Percentiles rank a stretch among this genome's conserved stretches.
These are phyloP conservation scores for Pleurostoma richardsiae DNA, from an alignment of 2,329 filamentous ascomycete genomes.

Conservation along the genomic window DNA sequence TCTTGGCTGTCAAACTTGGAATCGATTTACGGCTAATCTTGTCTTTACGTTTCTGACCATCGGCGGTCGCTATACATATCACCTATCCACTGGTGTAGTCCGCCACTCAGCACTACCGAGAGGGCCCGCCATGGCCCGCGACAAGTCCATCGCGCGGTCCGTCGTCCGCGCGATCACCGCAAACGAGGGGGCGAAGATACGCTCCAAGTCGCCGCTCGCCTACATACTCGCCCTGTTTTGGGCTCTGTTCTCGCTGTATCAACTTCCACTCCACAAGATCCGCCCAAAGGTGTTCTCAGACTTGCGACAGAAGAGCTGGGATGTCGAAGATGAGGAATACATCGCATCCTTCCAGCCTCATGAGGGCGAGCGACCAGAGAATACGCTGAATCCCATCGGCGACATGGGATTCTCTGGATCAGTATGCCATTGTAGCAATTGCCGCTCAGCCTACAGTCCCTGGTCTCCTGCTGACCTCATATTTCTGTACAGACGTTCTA, in stretches of 20 bases:
- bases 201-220: constrained; percentile 24
- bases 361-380: constrained; percentile 37
- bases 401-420: constrained; percentile 73
- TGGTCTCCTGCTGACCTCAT: neutral
- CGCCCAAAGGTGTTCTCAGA: constrained; percentile 42
- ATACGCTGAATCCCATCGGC: constrained; percentile 50
- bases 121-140: constrained; percentile 15
- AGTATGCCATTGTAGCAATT: constrained; percentile 22
- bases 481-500: constrained; percentile 56
- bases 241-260: constrained; percentile 47
- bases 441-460: no score
- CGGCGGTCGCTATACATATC: no score
- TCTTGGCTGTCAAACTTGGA: no score
- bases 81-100: no score
- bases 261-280: constrained; percentile 40
- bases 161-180: constrained; percentile 29
- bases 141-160: constrained; percentile 30
- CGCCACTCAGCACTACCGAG: no score
- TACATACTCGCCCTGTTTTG: constrained; percentile 36
- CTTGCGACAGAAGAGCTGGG: constrained; percentile 37
- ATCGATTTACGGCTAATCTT: no score
- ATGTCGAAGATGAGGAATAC: constrained; percentile 31
- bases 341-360: constrained; percentile 28
- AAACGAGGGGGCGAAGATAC: constrained; percentile 17
- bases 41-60: no score